A percentile compares a stretch with the other conserved stretches of the same genome.
These are phyloP conservation scores for Lasiodiplodia citricola DNA, from an alignment of 2,329 filamentous ascomycete species.

Conservation along the genomic window DNA sequence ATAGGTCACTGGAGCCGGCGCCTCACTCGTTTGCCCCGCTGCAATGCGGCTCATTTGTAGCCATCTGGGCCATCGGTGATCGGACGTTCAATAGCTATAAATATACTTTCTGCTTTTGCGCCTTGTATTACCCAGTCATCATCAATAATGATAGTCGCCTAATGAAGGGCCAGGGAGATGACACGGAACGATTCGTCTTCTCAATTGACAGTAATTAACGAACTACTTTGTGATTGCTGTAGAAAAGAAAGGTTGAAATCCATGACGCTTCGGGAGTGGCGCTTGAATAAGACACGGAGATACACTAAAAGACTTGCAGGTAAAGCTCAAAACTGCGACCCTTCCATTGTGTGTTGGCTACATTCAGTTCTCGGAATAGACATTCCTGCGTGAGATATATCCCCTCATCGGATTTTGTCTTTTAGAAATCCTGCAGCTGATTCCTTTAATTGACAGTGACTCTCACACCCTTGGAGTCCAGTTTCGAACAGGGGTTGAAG, in stretches of 20 bases:
- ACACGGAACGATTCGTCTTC: background rate
- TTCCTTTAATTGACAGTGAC: background rate
- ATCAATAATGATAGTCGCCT: background rate
- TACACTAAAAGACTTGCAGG: background rate
- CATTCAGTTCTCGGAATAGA: background rate
- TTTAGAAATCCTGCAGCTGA: background rate
- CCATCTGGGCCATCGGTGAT: background rate
- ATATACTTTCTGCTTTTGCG: background rate
- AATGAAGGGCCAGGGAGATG: background rate
- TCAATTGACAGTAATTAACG: background rate
- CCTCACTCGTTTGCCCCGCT: too few relatives aligned
- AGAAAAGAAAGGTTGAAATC: background rate
- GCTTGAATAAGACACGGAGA: too few relatives aligned
- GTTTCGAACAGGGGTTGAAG: slow-evolving; percentile 27
- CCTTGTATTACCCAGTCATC: background rate
- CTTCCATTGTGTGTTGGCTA: background rate
- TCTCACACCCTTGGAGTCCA: slow-evolving; percentile 29
- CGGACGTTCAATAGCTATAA: background rate
- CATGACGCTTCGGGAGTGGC: background rate
- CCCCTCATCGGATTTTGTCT: background rate
- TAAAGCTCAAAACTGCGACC: background rate
- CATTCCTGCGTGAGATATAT: background rate
- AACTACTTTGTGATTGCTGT: background rate
- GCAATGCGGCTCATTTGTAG: background rate
- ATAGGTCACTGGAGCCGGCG: background rate